A percentile compares a stretch with the other conserved stretches of the same genome.
phyloP scores from a whole-genome alignment of 1,139 yeast genomes.

The Pneumocystis sp. region DNA sequence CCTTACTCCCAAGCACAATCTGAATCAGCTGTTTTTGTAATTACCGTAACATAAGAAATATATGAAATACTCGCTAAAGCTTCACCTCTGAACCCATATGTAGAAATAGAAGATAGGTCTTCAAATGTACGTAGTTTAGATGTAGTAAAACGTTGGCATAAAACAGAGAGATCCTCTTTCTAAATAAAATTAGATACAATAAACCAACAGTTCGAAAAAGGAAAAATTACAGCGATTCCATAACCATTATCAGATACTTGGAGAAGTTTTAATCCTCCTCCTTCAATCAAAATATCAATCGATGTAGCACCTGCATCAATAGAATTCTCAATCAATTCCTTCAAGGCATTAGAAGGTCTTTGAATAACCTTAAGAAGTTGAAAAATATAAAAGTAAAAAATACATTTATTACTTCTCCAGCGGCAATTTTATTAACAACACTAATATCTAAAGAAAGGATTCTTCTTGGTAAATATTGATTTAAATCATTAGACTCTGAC shows the following conservation, averaged over 20 bases:
- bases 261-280: conserved; percentile 47
- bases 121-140: conserved; percentile 44
- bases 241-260: conserved; percentile 62
- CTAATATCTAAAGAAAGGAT: conserved; percentile 37
- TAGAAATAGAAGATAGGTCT: conserved; percentile 36
- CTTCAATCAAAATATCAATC: conserved; percentile 51
- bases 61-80: conserved; percentile 61
- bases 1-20: conserved; percentile 42
- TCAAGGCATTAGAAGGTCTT: conserved; percentile 76
- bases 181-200: conserved; percentile 24
- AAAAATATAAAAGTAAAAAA: not conserved
- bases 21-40: conserved; percentile 50
- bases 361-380: conserved; percentile 43
- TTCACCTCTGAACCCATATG: conserved; percentile 75
- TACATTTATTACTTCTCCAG: conserved; percentile 48
- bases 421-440: conserved; percentile 85
- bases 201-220: not conserved
- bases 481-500: not conserved
- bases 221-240: conserved; percentile 36
- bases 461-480: conserved; percentile 1
- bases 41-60: conserved; percentile 50
- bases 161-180: conserved; percentile 38
- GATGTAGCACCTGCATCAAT: conserved; percentile 56
- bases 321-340: conserved; percentile 66
- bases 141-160: conserved; percentile 57